phyloP scores from a whole-genome alignment of 805 yeast genomes.

The Yamadazyma insecticola region DNA sequence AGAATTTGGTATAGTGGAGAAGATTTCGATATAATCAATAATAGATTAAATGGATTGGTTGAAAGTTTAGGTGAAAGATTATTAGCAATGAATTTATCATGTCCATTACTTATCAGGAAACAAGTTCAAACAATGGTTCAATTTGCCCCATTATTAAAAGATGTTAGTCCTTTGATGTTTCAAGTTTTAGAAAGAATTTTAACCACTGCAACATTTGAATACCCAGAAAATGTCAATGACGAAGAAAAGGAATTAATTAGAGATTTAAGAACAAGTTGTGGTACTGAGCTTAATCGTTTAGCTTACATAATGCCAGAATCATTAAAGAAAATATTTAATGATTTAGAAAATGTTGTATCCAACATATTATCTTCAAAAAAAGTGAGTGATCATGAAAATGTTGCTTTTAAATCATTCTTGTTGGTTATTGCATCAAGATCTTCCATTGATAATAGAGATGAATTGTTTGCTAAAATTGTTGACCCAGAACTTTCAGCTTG shows the following conservation, averaged over 20 bases:
- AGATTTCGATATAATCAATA: slow-evolving; percentile 49
- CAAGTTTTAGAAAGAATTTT: slow-evolving; percentile 78
- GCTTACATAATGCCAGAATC: slow-evolving; percentile 95
- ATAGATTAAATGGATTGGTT: slow-evolving; percentile 48
- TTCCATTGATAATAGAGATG: slow-evolving; percentile 65
- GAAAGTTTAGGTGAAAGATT: slow-evolving; percentile 72
- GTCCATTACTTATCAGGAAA: slow-evolving; percentile 77
- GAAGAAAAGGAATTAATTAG: slow-evolving; percentile 77
- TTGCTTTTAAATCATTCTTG: slow-evolving; percentile 87
- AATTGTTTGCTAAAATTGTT: slow-evolving; percentile 78
- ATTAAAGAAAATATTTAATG: slow-evolving; percentile 71
- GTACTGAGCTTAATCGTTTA: slow-evolving; percentile 88
- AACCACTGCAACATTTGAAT: slow-evolving; percentile 79
- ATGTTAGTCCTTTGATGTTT: slow-evolving; percentile 69
- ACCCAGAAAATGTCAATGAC: slow-evolving; percentile 61
- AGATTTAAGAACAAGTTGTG: slow-evolving; percentile 87
- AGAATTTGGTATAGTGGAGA: slow-evolving; percentile 77
- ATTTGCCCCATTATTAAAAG: slow-evolving; percentile 85
- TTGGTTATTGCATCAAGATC: slow-evolving; percentile 89
- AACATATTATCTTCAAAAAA: slow-evolving; percentile 63
- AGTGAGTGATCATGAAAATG: slow-evolving; percentile 85
- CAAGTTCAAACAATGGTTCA: slow-evolving; percentile 91
- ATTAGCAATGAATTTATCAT: slow-evolving; percentile 68
- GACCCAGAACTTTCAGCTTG: slow-evolving; percentile 92
- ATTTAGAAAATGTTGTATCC: slow-evolving; percentile 77